A percentile compares a stretch with the other conserved stretches of the same genome.
Evolutionary conservation across 805 yeast species (phyloP).

Genomic region (Yarrowia bubula): DNA sequence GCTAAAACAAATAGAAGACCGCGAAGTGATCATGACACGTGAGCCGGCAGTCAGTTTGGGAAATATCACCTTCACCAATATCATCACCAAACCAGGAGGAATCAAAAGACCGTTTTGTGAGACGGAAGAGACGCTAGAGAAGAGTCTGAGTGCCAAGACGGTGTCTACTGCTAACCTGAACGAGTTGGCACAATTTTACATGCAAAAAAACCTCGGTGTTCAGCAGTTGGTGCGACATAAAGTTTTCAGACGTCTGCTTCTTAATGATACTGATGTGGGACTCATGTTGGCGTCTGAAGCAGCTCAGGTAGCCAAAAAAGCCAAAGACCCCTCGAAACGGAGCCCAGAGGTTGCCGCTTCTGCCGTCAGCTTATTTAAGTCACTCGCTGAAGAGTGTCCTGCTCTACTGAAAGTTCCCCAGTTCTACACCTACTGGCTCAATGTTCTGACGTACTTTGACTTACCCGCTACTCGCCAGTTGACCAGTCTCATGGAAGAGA

Average conservation of each 20-base stretch:
- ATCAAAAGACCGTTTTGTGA: slow-evolving; percentile 8
- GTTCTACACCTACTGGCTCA: slow-evolving; percentile 9
- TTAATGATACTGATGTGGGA: neutral
- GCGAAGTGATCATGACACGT: neutral
- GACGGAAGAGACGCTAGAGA: neutral
- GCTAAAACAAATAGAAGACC: neutral
- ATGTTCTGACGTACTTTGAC: slow-evolving; percentile 6
- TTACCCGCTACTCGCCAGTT: neutral
- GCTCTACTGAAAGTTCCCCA: neutral
- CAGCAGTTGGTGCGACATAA: neutral
- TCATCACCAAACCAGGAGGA: slow-evolving; percentile 15
- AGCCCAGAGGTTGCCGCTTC: neutral
- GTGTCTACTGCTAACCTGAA: neutral
- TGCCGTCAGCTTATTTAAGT: neutral
- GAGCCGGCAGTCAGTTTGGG: neutral
- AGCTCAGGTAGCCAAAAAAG: neutral
- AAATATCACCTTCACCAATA: slow-evolving; percentile 13
- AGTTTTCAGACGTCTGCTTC: neutral
- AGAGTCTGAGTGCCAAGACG: neutral
- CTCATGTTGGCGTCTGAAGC: slow-evolving; percentile 17
- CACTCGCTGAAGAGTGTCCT: neutral
- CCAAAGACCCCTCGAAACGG: neutral
- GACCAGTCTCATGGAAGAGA: neutral
- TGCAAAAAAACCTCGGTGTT: neutral
- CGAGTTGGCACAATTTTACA: neutral